phyloP scores from a whole-genome alignment of 805 yeast species.

The Wickerhamomyces silvicola region DNA sequence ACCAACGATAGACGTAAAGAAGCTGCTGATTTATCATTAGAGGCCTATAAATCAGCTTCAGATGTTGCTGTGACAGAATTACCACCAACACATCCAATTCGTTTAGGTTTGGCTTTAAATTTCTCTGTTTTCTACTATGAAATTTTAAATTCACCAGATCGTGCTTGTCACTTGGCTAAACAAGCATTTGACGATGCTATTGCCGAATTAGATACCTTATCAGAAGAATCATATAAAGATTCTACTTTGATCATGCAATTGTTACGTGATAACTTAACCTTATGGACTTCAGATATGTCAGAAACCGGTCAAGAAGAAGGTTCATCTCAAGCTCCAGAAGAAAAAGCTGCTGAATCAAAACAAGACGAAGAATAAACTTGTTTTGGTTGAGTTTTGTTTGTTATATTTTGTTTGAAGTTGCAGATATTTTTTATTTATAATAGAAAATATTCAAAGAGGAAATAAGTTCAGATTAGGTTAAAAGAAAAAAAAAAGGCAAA shows the following conservation, averaged over 20 bases:
- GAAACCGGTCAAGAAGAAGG: slow-evolving; percentile 66
- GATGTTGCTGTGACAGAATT: slow-evolving; percentile 95
- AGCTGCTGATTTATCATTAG: slow-evolving; percentile 88
- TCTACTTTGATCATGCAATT: slow-evolving; percentile 98
- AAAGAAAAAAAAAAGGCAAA: too few relatives aligned
- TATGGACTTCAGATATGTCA: slow-evolving; percentile 95
- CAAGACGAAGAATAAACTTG: slow-evolving; percentile 26
- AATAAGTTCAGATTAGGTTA: too few relatives aligned
- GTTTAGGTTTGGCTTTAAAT: slow-evolving; percentile 95
- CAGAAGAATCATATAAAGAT: slow-evolving; percentile 98
- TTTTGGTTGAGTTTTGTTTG: background rate
- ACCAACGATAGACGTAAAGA: slow-evolving; percentile 84
- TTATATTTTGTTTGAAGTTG: background rate
- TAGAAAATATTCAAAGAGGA: too few relatives aligned
- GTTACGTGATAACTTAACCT: slow-evolving; percentile 94
- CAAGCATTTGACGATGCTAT: slow-evolving; percentile 99
- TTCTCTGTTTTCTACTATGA: slow-evolving; percentile 98
- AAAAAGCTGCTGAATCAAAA: slow-evolving; percentile 24
- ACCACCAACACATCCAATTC: slow-evolving; percentile 98
- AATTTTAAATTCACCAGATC: slow-evolving; percentile 95
- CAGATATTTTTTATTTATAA: slow-evolving; percentile 3
- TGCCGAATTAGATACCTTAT: slow-evolving; percentile 94
- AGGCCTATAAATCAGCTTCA: slow-evolving; percentile 91
- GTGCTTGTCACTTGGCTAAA: slow-evolving; percentile 98
- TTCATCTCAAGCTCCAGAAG: slow-evolving; percentile 28